Percentiles rank a stretch among this genome's conserved stretches.
Evolutionary conservation across 2,329 filamentous ascomycete species (phyloP).

Genomic region (Colletotrichum navitas): DNA sequence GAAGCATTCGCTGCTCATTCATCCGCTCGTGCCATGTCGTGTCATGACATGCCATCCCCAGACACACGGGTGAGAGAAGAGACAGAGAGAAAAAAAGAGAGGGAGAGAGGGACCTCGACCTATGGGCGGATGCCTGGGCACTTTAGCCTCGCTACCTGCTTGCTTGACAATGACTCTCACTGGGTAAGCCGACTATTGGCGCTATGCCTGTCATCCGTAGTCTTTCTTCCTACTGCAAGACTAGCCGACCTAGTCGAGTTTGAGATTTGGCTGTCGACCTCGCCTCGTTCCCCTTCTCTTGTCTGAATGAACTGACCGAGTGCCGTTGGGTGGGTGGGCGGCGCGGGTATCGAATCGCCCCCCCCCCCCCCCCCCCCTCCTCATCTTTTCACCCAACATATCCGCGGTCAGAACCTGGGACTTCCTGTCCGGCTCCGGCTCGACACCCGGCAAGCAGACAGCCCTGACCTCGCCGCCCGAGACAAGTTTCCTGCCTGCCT

Average conservation of each 20-base stretch:
- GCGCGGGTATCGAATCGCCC: no score
- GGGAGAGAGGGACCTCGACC: not conserved
- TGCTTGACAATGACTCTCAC: not conserved
- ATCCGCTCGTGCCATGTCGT: not conserved
- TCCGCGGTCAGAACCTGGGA: constrained; percentile 4
- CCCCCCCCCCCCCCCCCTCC: no score
- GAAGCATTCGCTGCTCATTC: constrained; percentile 27
- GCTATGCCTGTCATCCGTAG: constrained; percentile 6
- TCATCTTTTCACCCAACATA: constrained; percentile 13
- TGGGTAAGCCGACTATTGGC: constrained; percentile 12
- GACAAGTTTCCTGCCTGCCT: no score
- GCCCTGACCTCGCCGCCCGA: constrained; percentile 6
- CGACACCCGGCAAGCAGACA: constrained; percentile 16
- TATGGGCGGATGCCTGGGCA: constrained; percentile 15
- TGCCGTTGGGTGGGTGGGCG: constrained; percentile 27
- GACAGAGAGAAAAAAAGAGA: not conserved
- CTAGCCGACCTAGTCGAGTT: constrained; percentile 28
- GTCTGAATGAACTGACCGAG: constrained; percentile 9
- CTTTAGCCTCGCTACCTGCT: constrained; percentile 1
- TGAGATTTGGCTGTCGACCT: constrained; percentile 19
- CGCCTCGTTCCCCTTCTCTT: not conserved
- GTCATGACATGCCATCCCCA: constrained; percentile 17
- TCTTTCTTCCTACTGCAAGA: constrained; percentile 21
- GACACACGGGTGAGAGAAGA: not conserved
- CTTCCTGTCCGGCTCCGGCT: constrained; percentile 32